These are phyloP conservation scores for Coleophoma crateriformis DNA, from an alignment of 2,329 filamentous ascomycete genomes.

Conservation along the genomic window DNA sequence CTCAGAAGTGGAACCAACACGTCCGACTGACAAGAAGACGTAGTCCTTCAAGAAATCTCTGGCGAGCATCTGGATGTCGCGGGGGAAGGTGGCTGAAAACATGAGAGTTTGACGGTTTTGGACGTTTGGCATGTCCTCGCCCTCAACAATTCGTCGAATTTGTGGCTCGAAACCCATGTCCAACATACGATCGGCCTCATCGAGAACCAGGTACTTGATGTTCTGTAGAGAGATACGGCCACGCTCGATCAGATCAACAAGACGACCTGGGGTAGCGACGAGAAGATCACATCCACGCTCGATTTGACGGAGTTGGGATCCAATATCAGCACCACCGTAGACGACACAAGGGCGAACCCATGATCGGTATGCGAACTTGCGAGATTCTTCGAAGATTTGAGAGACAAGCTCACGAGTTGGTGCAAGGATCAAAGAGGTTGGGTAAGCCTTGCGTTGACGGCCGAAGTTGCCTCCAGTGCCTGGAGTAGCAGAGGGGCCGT, in stretches of 20 bases:
- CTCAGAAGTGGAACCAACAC: constrained; percentile 98
- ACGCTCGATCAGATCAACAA: constrained; percentile 97
- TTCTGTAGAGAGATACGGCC: constrained; percentile 95
- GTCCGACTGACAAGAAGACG: constrained; percentile 96
- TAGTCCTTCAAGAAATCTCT: constrained; percentile 99
- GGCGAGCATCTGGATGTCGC: constrained; percentile 98
- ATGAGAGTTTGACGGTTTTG: constrained; percentile 92
- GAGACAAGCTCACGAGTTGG: constrained; percentile 98
- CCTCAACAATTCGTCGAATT: constrained; percentile 96
- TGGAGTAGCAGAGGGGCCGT: constrained; percentile 70
- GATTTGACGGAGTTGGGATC: constrained; percentile 95
- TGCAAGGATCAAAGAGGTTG: constrained; percentile 90
- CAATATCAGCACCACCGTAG: constrained; percentile 98
- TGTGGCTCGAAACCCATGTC: constrained; percentile 99
- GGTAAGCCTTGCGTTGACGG: constrained; percentile 96
- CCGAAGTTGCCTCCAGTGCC: constrained; percentile 65
- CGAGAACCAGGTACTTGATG: constrained; percentile 98
- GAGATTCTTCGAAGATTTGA: constrained; percentile 95
- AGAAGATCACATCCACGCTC: constrained; percentile 96
- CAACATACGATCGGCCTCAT: constrained; percentile 99
- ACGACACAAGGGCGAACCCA: constrained; percentile 99
- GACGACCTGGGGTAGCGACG: constrained; percentile 92
- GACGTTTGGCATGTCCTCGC: constrained; percentile 91
- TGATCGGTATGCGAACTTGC: constrained; percentile 97
- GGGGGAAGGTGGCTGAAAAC: constrained; percentile 99